A percentile compares a stretch with the other conserved stretches of the same genome.
phyloP scores from a whole-genome alignment of 2,329 filamentous ascomycete genomes.

The Neofusicoccum umdonicola region DNA sequence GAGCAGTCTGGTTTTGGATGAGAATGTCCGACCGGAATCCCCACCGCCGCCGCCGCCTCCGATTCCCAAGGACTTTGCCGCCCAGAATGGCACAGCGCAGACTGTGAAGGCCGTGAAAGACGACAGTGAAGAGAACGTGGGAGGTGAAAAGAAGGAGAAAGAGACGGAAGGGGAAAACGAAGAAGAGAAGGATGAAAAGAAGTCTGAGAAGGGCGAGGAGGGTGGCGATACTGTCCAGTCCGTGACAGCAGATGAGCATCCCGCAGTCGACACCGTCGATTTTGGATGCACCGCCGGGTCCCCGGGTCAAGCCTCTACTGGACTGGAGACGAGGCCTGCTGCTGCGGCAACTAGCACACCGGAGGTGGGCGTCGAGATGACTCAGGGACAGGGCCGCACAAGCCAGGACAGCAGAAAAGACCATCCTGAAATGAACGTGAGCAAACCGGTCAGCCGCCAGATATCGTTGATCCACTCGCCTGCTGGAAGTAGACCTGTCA shows the following conservation, averaged over 20 bases:
- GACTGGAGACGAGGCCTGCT: not conserved
- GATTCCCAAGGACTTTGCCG: not conserved
- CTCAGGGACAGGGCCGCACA: not conserved
- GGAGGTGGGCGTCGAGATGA: not conserved
- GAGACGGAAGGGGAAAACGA: not conserved
- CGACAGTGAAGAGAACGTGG: not conserved
- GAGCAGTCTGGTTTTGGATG: not conserved
- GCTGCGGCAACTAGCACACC: not conserved
- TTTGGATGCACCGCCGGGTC: not conserved
- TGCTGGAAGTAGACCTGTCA: not conserved
- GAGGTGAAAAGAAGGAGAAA: not conserved
- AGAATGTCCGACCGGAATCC: not conserved
- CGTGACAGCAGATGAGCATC: not conserved
- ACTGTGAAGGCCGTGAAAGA: too few species aligned
- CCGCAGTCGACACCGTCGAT: not conserved
- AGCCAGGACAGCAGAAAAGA: constrained; percentile 1
- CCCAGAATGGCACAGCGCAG: not conserved
- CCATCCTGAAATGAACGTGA: not conserved
- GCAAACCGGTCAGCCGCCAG: constrained; percentile 9
- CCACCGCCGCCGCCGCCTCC: not conserved
- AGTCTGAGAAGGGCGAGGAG: not conserved
- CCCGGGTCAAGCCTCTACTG: not conserved
- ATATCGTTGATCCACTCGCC: constrained; percentile 1
- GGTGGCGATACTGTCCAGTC: not conserved
- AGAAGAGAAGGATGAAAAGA: not conserved